Evolutionary conservation across 2,329 filamentous ascomycete genomes (phyloP), one percentile per base, ranked within the genome.

Genomic region (Daldinia eschscholtzii): DNA sequence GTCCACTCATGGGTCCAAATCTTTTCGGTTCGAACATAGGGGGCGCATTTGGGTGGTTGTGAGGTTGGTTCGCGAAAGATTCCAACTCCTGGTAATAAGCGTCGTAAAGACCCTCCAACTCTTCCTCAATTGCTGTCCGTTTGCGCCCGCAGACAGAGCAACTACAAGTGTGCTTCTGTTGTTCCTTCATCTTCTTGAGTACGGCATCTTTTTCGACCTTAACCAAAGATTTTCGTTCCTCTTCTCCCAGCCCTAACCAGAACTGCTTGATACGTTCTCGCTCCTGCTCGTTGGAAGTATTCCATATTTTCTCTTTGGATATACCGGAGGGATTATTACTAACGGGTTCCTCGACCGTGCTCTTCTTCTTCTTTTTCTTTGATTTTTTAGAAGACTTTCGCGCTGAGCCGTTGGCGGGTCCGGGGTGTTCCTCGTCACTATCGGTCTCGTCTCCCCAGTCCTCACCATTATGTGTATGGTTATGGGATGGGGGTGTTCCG

Each of bases 151-250:
- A 99, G 44, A 99, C 95, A 4, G 94, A 97, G 81, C 96, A 99
- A 80, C 94, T 98, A 84, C 96, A 99, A 2, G 95, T 98, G 80
- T 98, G 94, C 81, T 98, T 98, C 81, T 99, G 96, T 81, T 99
- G 96, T 81, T 99, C 96, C 85, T 99, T 99, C 96, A 99, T 99
- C 85, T 99, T 99, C 78, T 93, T 94, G 64, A 99, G 83, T 0
- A 99, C 96, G 6, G 96, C 95, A 81, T 99, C 95, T 83, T 99
- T 99, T 82, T 99, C 96, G 33, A 99, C 95, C 81, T 98, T 98
- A 77, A 99, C 94, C 53, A 99, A 85, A 15, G 93, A 96, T 79
- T 97, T 96, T 75, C 96, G 92, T 79, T 98, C 94, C 41, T 97
- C 93, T 80, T 99, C 96, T 73, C 93, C 93, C 48, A 99, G 82